Percentiles rank a stretch among this genome's conserved stretches.
These are phyloP conservation scores for Wickerhamiella lipophila DNA, from an alignment of 805 yeast species.

Conservation along the genomic window DNA sequence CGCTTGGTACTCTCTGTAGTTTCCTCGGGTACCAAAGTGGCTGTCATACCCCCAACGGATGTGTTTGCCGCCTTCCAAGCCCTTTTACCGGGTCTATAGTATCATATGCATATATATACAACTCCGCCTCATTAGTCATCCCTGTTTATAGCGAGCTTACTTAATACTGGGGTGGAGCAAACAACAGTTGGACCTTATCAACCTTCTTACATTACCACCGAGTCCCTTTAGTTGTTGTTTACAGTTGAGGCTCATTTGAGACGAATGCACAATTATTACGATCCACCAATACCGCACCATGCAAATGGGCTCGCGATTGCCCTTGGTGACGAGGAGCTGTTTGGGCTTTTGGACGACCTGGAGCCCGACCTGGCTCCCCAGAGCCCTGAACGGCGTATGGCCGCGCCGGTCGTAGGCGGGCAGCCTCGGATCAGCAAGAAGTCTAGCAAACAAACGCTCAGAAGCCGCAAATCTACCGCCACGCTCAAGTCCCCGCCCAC, in stretches of 20 bases:
- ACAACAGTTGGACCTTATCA: background rate
- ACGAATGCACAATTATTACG: slow-evolving; percentile 10
- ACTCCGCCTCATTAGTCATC: slow-evolving; percentile 3
- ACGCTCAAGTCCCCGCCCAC: slow-evolving; percentile 5
- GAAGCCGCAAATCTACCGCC: slow-evolving; percentile 8
- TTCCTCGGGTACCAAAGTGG: too few relatives aligned
- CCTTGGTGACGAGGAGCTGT: slow-evolving; percentile 10
- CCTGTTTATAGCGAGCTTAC: background rate
- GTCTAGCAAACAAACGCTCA: slow-evolving; percentile 4
- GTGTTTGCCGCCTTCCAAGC: too few relatives aligned
- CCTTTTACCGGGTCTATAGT: too few relatives aligned
- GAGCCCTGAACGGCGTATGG: background rate
- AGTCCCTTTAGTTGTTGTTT: background rate
- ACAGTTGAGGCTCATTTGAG: background rate
- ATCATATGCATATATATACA: background rate
- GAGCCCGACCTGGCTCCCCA: background rate
- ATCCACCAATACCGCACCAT: slow-evolving; percentile 7
- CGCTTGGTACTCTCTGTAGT: too few relatives aligned
- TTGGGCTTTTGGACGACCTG: slow-evolving; percentile 7
- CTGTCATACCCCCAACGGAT: too few relatives aligned
- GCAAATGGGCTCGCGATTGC: slow-evolving; percentile 5
- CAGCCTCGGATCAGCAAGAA: slow-evolving; percentile 11
- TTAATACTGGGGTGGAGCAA: background rate
- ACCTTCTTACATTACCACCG: background rate
- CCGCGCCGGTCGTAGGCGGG: background rate